These are phyloP conservation scores for Microbotryomycetes sp. DNA, from an alignment of 1,284 basidiomycete species.

Conservation along the genomic window DNA sequence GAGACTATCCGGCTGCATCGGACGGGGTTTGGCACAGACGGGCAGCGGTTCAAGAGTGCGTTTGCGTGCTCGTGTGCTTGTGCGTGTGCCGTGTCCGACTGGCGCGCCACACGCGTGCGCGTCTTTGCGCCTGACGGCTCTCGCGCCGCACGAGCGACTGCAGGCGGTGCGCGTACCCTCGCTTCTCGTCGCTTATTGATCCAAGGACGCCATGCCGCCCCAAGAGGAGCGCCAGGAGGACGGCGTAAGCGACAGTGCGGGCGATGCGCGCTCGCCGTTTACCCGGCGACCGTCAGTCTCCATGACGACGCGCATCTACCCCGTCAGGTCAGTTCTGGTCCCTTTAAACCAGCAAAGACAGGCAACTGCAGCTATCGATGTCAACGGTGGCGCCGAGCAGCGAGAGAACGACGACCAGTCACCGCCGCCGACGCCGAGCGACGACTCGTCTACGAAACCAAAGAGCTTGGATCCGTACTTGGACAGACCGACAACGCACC, in stretches of 20 bases:
- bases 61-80: too few relatives aligned
- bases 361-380: too few relatives aligned
- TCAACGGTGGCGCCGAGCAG: background rate
- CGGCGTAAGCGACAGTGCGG: background rate
- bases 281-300: background rate
- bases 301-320: background rate
- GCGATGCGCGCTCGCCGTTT: background rate
- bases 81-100: too few relatives aligned
- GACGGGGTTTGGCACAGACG: background rate
- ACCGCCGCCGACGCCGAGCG: background rate
- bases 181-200: too few relatives aligned
- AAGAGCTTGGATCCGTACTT: slow-evolving; percentile 15
- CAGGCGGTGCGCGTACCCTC: too few relatives aligned
- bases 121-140: too few relatives aligned
- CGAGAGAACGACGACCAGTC: background rate
- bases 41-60: too few relatives aligned
- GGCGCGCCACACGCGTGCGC: too few relatives aligned
- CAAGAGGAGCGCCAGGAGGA: background rate
- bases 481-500: slow-evolving; percentile 16
- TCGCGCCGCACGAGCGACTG: too few relatives aligned
- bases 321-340: background rate
- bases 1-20: background rate
- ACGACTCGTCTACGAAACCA: slow-evolving; percentile 1
- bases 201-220: too few relatives aligned
- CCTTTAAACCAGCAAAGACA: background rate